These are phyloP conservation scores for Lecanoromycetidae sp. DNA, from an alignment of 2,329 filamentous ascomycete genomes.

Conservation along the genomic window DNA sequence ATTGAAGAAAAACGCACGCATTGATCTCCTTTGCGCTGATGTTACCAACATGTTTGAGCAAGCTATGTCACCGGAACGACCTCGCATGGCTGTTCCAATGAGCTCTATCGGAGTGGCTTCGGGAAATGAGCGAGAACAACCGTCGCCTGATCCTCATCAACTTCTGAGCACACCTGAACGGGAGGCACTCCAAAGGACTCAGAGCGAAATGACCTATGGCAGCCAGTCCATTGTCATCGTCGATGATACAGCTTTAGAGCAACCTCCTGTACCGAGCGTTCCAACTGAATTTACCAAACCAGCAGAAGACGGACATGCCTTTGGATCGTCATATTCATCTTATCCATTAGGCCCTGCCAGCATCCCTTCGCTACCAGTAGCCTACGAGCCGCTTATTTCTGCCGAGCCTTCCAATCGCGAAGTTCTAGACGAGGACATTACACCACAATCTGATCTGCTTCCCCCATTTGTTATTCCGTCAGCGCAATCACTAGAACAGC, in stretches of 20 bases:
- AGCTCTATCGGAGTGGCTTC: conserved; percentile 6
- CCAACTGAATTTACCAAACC: conserved; percentile 3
- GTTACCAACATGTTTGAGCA: conserved; percentile 29
- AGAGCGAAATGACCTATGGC: conserved; percentile 17
- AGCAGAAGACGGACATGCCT: background rate
- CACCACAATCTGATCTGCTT: conserved; percentile 6
- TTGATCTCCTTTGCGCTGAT: conserved; percentile 71
- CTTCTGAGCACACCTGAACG: conserved; percentile 4
- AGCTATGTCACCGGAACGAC: conserved; percentile 10
- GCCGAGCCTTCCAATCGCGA: background rate
- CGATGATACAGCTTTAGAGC: conserved; percentile 17
- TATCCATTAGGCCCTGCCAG: background rate
- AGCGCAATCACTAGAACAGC: background rate
- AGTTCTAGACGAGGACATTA: background rate
- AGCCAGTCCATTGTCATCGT: conserved; percentile 19
- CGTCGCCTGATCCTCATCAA: conserved; percentile 7
- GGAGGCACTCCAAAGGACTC: conserved; percentile 13
- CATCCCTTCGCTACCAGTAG: conserved; percentile 1
- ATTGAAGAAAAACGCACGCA: conserved; percentile 46
- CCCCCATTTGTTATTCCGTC: conserved; percentile 8
- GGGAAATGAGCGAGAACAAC: conserved; percentile 12
- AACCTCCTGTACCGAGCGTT: conserved; percentile 16
- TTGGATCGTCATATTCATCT: background rate
- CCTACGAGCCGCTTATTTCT: conserved; percentile 1
- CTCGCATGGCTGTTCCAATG: background rate